phyloP scores from a whole-genome alignment of 768 basidiomycete species.

The Kwoniella sp. region DNA sequence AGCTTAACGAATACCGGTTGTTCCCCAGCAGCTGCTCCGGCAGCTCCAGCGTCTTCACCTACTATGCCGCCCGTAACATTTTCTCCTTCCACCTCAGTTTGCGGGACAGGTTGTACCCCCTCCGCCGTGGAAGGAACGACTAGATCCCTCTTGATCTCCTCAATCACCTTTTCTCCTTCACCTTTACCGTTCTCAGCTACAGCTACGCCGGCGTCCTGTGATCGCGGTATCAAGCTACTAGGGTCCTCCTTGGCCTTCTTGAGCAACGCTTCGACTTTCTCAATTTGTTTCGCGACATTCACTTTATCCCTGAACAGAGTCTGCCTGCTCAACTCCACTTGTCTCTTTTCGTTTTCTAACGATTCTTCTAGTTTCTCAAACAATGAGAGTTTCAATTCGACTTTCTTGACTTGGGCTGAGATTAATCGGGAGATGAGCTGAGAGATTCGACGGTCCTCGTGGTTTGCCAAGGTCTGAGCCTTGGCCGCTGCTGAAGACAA shows the following conservation, averaged over 20 bases:
- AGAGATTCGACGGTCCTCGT: conserved; percentile 80
- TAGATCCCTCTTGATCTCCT: conserved; percentile 5
- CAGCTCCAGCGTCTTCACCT: not conserved
- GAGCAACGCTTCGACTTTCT: conserved; percentile 46
- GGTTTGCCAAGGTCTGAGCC: conserved; percentile 73
- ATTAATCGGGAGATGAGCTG: conserved; percentile 75
- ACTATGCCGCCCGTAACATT: not conserved
- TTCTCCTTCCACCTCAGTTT: not conserved
- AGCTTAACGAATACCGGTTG: conserved; percentile 7
- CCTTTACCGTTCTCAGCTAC: conserved; percentile 2
- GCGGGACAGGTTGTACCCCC: not conserved
- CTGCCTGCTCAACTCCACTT: conserved; percentile 78
- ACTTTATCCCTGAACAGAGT: conserved; percentile 75
- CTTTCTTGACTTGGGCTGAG: conserved; percentile 72
- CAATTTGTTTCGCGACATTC: conserved; percentile 47
- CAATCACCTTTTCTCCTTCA: not conserved
- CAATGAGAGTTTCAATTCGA: conserved; percentile 90
- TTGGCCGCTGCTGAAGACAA: conserved; percentile 86
- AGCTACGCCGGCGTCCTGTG: no score
- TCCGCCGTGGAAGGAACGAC: conserved; percentile 2
- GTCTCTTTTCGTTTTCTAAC: conserved; percentile 83
- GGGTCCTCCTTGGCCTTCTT: conserved; percentile 35
- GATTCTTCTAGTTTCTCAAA: conserved; percentile 95
- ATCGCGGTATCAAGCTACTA: not conserved
- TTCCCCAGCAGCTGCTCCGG: not conserved